Evolutionary conservation across 2,329 filamentous ascomycete species (phyloP).

Genomic region (Ceratocystis diversiconidia): DNA sequence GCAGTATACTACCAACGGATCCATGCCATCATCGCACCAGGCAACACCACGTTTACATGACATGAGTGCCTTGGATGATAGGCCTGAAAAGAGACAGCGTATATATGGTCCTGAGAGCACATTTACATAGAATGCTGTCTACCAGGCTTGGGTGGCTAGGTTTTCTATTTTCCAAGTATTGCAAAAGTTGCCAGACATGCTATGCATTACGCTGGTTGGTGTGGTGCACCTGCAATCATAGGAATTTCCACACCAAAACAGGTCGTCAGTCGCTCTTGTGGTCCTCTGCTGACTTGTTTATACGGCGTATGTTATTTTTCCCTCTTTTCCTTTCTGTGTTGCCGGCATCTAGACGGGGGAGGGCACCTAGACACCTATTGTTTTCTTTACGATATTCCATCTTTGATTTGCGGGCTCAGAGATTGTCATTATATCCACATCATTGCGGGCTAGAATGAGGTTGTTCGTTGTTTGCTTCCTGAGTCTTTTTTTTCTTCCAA

Average conservation of each 20-base stretch:
- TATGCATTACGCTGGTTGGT: too few species aligned
- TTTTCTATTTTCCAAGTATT: too few species aligned
- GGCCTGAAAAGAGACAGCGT: constrained; percentile 16
- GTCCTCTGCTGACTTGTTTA: too few species aligned
- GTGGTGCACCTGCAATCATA: too few species aligned
- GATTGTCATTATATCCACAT: neutral
- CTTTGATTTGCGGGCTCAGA: neutral
- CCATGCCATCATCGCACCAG: constrained; percentile 2
- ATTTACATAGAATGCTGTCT: neutral
- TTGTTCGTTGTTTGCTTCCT: neutral
- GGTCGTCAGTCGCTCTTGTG: too few species aligned
- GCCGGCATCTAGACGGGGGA: neutral
- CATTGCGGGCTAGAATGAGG: neutral
- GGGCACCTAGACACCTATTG: neutral
- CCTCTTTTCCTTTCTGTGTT: neutral
- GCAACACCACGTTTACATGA: constrained; percentile 8
- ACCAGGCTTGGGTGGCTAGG: neutral
- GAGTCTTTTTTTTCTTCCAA: neutral
- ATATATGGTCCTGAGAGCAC: constrained; percentile 15
- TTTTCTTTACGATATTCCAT: neutral
- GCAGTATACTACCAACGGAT: neutral
- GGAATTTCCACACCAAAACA: too few species aligned
- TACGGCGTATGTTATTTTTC: too few species aligned
- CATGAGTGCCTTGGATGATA: constrained; percentile 1
- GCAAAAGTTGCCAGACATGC: too few species aligned